phyloP scores from a whole-genome alignment of 176 grass and related monocot genomes.

The Rhynchospora pubera region DNA sequence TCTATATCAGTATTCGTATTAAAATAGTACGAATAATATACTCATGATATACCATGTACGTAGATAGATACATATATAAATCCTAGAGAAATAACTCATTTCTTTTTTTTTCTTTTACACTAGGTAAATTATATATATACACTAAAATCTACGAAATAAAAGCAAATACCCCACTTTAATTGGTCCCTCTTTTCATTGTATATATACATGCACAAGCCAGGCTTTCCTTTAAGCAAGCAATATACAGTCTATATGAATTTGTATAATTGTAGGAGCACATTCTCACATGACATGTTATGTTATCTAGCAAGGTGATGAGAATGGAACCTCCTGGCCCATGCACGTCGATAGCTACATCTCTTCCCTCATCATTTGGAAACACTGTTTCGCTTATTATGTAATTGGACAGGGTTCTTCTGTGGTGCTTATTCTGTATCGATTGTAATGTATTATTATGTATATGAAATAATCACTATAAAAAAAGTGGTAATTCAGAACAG shows the following conservation, averaged over 20 bases:
- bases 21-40: too few relatives aligned
- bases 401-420: not conserved
- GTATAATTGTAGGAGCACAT: constrained; percentile 11
- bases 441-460: too few relatives aligned
- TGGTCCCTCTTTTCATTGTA: not conserved
- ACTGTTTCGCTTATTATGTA: too few relatives aligned
- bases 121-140: not conserved
- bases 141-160: not conserved
- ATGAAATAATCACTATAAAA: too few relatives aligned
- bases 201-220: not conserved
- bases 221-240: not conserved
- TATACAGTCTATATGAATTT: not conserved
- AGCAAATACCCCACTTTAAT: not conserved
- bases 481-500: too few relatives aligned
- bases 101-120: not conserved
- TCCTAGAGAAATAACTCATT: too few relatives aligned
- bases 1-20: too few relatives aligned
- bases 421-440: not conserved
- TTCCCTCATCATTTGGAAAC: not conserved
- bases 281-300: constrained; percentile 6
- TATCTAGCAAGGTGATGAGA: not conserved
- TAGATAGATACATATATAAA: too few relatives aligned
- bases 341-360: not conserved
- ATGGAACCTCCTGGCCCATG: not conserved
- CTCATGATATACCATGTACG: too few relatives aligned